A percentile compares a stretch with the other conserved stretches of the same genome.
Conservation (phyloP, 441 rosid genomes). For the Croton setiger region DNA sequence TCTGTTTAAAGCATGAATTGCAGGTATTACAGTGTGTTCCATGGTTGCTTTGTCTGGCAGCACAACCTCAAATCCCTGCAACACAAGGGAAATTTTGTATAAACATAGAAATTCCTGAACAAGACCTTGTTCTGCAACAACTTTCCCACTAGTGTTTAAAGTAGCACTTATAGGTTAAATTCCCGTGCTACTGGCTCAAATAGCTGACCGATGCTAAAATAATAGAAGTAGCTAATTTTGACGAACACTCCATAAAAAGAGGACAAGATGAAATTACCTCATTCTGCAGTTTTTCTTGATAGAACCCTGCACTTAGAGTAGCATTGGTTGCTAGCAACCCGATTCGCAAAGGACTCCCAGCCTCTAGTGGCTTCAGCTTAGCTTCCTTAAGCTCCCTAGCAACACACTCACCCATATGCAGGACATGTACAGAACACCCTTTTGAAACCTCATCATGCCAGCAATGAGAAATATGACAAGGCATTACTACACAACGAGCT, state of each 20-base stretch:
- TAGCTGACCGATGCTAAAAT: too few relatives aligned
- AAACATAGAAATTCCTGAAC: background rate
- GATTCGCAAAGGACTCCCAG: conserved; percentile 58
- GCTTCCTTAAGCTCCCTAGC: conserved; percentile 67
- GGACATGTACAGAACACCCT: conserved; percentile 57
- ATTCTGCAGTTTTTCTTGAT: conserved; percentile 57
- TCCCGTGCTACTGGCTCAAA: too few relatives aligned
- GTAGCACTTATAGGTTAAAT: too few relatives aligned
- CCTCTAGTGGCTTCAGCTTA: conserved; percentile 70
- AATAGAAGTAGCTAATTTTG: too few relatives aligned
- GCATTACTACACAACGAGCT: conserved; percentile 62
- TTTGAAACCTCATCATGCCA: conserved; percentile 63
- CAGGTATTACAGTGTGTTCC: conserved; percentile 63
- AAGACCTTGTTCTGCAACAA: too few relatives aligned
- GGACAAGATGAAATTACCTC: conserved; percentile 40
- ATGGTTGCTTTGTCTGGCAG: conserved; percentile 77
- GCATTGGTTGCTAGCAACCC: conserved; percentile 55
- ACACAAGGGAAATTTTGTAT: background rate
- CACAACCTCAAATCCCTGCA: conserved; percentile 73
- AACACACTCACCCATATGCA: conserved; percentile 66
- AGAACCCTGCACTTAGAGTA: conserved; percentile 50
- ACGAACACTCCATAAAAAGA: background rate
- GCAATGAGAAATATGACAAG: conserved; percentile 67
- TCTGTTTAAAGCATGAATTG: conserved; percentile 57
- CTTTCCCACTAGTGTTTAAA: too few relatives aligned